Percentiles rank a stretch among this genome's conserved stretches.
These are phyloP conservation scores for Rubus idaeus DNA, from an alignment of 306 rosid genomes.

Conservation along the genomic window DNA sequence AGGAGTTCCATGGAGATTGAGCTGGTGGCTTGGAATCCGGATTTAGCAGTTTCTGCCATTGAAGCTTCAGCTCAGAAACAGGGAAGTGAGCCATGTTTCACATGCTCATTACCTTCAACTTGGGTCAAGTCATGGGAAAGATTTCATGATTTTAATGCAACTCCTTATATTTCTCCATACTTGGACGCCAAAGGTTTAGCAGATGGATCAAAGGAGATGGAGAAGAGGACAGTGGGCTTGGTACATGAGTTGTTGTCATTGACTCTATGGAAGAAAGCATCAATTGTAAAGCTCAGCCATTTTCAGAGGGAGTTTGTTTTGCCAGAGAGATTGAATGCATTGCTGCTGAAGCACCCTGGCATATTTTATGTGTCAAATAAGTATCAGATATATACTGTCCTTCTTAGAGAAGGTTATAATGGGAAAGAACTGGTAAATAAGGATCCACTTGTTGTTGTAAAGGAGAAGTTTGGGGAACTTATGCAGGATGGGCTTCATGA, in stretches of 20 bases:
- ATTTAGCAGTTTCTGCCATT: conserved; percentile 54
- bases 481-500: conserved; percentile 98
- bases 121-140: conserved; percentile 83
- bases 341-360: conserved; percentile 80
- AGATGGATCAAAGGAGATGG: conserved; percentile 68
- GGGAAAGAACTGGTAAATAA: conserved; percentile 65
- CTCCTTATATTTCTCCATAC: conserved; percentile 77
- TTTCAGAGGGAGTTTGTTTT: conserved; percentile 65
- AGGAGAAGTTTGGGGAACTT: conserved; percentile 81
- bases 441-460: conserved; percentile 71
- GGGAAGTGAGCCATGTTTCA: conserved; percentile 52
- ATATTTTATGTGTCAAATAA: conserved; percentile 79
- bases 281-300: conserved; percentile 76
- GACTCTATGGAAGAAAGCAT: conserved; percentile 79
- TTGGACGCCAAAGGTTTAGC: conserved; percentile 36
- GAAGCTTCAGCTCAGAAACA: conserved; percentile 45
- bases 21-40: conserved; percentile 66
- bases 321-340: conserved; percentile 62
- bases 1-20: conserved; percentile 73
- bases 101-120: conserved; percentile 61
- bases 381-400: conserved; percentile 68
- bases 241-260: conserved; percentile 79
- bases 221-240: conserved; percentile 76
- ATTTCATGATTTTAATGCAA: conserved; percentile 52
- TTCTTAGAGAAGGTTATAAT: conserved; percentile 73